These are phyloP conservation scores for Amoebophrya sp. DNA, from an alignment of 169 alveolate genomes.

Conservation along the genomic window DNA sequence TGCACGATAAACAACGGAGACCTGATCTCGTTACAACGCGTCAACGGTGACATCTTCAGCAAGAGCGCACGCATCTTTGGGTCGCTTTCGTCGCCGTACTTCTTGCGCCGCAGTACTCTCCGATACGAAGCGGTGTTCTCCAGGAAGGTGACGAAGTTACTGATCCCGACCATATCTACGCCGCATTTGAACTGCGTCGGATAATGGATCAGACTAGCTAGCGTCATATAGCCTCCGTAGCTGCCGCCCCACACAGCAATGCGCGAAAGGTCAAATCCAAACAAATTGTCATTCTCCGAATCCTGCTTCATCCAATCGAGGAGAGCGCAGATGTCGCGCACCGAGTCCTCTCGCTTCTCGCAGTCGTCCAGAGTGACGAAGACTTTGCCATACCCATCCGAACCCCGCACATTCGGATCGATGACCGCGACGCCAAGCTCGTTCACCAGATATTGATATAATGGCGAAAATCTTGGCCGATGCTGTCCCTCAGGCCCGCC, in stretches of 20 bases:
- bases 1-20: neutral
- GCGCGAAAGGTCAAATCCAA: neutral
- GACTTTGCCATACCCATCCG: neutral
- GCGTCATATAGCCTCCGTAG: constrained; percentile 23
- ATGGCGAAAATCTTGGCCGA: neutral
- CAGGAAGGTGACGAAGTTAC: neutral
- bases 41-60: constrained; percentile 13
- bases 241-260: neutral
- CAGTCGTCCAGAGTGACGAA: constrained; percentile 1
- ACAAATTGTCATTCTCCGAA: neutral
- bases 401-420: neutral
- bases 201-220: neutral
- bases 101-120: neutral
- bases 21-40: neutral
- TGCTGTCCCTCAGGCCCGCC: constrained; percentile 9
- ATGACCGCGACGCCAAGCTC: neutral
- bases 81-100: constrained; percentile 26
- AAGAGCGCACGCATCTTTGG: neutral
- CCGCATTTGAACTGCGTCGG: neutral
- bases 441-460: neutral
- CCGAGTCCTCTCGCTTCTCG: neutral
- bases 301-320: neutral
- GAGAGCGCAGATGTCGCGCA: neutral
- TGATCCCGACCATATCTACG: neutral
- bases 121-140: neutral